Conservation (phyloP, 2,329 filamentous ascomycete genomes). For the Penicillium crustosum region DNA sequence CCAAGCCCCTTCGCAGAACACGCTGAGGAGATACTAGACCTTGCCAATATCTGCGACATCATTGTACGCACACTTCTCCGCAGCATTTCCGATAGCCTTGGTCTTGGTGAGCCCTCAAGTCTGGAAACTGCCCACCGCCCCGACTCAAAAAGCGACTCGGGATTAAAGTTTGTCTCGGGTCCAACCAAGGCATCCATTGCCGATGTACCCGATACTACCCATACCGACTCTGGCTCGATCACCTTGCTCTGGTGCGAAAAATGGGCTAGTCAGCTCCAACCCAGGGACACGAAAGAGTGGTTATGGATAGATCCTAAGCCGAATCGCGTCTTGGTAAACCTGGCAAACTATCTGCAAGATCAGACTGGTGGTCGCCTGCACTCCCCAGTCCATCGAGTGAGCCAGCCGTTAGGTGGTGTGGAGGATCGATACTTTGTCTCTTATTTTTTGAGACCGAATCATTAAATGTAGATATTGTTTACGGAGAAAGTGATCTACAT, state of each 20-base stretch:
- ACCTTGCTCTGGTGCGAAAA: conserved; percentile 21
- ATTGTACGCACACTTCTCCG: conserved; percentile 8
- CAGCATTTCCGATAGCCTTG: conserved; percentile 10
- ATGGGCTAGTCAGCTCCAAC: conserved; percentile 18
- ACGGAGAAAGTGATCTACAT: too few relatives aligned
- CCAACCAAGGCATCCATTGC: conserved; percentile 10
- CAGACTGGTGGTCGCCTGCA: conserved; percentile 24
- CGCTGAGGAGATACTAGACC: not conserved
- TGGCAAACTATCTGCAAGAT: conserved; percentile 26
- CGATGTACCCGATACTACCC: conserved; percentile 18
- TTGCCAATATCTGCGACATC: conserved; percentile 11
- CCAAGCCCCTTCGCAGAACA: conserved; percentile 11
- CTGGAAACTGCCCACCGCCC: conserved; percentile 9
- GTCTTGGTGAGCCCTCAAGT: not conserved
- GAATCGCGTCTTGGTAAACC: conserved; percentile 25
- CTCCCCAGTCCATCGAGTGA: conserved; percentile 27
- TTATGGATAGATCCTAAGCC: conserved; percentile 17
- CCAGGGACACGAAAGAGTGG: conserved; percentile 16
- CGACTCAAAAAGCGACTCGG: conserved; percentile 4
- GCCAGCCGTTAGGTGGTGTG: conserved; percentile 24
- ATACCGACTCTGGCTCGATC: conserved; percentile 19
- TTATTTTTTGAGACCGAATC: conserved; percentile 29
- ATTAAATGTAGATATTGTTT: not conserved
- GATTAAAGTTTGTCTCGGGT: conserved; percentile 17
- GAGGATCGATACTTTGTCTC: conserved; percentile 26